Evolutionary conservation across 2,329 filamentous ascomycete species (phyloP), one percentile per base, ranked within the genome.

Genomic region (Verticillium klebahnii): DNA sequence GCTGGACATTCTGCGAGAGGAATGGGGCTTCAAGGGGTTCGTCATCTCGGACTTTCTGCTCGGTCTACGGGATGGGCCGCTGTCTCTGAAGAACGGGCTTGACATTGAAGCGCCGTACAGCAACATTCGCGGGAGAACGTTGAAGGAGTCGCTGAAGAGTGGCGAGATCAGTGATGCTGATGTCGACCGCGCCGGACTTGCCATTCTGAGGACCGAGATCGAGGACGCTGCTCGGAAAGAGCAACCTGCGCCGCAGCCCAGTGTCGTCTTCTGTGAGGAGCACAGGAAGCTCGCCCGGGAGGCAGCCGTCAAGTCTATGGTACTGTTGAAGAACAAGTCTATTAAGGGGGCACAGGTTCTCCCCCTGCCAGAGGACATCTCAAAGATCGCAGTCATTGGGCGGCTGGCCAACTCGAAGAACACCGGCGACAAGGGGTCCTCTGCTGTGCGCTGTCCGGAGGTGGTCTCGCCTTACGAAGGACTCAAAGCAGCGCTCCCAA

Each of bases 51-150:
- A 64, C 34, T 63, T 61, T 9, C 58, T 69, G 23, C 67, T 69
- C 19, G 67, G 68, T 12, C 31, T 69, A 0, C 58, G 66, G 2
- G 60, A 66, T 40, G 65, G 56, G 0, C 36, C 62, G 0, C 52
- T 65, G 1, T 69, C 68, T 0, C 3, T 69, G 17, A 67, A 59
- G 36, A 66, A 61, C 9, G 68, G 67, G 1, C 61, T 69, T 0
- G 68, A 69, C 19, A 61, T 69, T 19, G 68, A 69, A 9, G 66
- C 68, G 1, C 68, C 67, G 0, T 69, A 67, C 23, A 40, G 2
- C 0, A 61, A 68, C 17, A 58, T 64, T 19, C 62, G 67, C 1
- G 57, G n/a, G 0, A 32, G 45, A 5, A 32, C 61, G n/a, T 59
- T 67, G 0, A 8, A 50, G 2, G 2, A 36, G 4, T 63, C 63